A percentile compares a stretch with the other conserved stretches of the same genome.
These are phyloP conservation scores for Carex pumila DNA, from an alignment of 176 grass and related monocot species.

Conservation along the genomic window DNA sequence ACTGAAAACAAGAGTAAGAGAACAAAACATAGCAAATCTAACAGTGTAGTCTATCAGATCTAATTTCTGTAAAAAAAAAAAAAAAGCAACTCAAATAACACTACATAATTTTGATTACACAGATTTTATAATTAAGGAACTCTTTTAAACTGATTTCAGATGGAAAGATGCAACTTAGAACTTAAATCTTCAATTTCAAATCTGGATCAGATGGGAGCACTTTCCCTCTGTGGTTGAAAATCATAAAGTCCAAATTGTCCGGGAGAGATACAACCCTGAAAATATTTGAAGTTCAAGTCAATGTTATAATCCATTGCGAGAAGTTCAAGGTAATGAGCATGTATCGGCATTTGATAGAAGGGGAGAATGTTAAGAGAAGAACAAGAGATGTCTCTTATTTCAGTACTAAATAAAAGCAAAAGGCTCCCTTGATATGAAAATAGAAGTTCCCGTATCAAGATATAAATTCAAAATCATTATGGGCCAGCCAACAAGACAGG, in stretches of 20 bases:
- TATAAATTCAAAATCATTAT: neutral
- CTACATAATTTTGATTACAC: neutral
- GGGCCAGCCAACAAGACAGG: neutral
- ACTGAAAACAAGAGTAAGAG: neutral
- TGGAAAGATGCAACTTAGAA: conserved; percentile 6
- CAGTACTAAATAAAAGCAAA: neutral
- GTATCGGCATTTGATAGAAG: neutral
- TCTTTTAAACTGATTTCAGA: neutral
- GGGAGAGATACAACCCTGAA: conserved; percentile 77
- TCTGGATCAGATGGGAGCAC: conserved; percentile 45
- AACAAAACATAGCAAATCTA: conserved; percentile 5
- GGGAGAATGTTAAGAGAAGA: neutral
- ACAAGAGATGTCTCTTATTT: neutral
- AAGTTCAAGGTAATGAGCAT: neutral
- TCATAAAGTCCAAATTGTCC: conserved; percentile 89
- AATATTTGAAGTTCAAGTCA: conserved; percentile 4
- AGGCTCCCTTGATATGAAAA: neutral
- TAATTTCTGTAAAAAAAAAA: neutral
- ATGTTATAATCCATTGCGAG: neutral
- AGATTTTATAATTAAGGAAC: neutral
- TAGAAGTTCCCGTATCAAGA: neutral
- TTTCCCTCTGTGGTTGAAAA: conserved; percentile 81
- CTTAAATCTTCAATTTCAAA: conserved; percentile 67
- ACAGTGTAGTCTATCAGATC: neutral
- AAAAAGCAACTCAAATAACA: neutral